Base-by-base conservation (phyloP, 352 stramenopile genomes). In the Phytophthora vignae region DNA sequence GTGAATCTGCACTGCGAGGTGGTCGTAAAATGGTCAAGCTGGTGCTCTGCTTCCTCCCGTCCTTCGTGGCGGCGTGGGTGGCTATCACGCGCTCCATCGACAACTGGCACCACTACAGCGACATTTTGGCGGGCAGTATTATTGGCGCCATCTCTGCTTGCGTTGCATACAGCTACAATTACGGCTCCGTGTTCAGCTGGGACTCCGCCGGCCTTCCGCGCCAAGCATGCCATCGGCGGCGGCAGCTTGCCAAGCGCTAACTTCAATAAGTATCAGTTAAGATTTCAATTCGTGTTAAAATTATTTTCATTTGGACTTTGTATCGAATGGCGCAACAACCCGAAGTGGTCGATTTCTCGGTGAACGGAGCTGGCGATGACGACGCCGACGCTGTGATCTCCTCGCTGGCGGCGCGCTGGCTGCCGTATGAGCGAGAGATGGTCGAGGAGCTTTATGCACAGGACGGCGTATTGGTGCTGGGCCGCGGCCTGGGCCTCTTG, bases 381-480 rank as follows among this genome's bases (percentile, higher is more conserved):
- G 36, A 42, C 48, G 69, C 36, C 55, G 56, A 61, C 27, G 48
- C 56, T 11, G 53, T 69, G 10, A 48, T 69, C 19, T 71, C 63
- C 17, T 63, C 69, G 1, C 42, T 85, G 38, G 61, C 71, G 42
- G 64, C 70, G 44, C 76, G 73, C n/a, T 96, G 88, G 88, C 76
- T 96, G 61, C 71, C 83, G n/a, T 93, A 87, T 67, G 87, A 96
- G 71, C 78, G 78, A 31, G 82, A 81, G 27, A 86, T 95, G 48
- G 74, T 96, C 2, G 68, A 91, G 66, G 85, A 94, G 65, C 54
- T 96, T 11, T 76, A 90, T 52, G 65, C 64, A n/a, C 76, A 89
- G 64, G 97, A 99, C 76, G 96, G 93, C 1, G 74, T 99, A 46
- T 62, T 98, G 38, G 91, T 99, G 15, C 81, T 99, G 71, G 97